Conservation (phyloP, 2,329 filamentous ascomycete species). For the Fusarium incarnatum region DNA sequence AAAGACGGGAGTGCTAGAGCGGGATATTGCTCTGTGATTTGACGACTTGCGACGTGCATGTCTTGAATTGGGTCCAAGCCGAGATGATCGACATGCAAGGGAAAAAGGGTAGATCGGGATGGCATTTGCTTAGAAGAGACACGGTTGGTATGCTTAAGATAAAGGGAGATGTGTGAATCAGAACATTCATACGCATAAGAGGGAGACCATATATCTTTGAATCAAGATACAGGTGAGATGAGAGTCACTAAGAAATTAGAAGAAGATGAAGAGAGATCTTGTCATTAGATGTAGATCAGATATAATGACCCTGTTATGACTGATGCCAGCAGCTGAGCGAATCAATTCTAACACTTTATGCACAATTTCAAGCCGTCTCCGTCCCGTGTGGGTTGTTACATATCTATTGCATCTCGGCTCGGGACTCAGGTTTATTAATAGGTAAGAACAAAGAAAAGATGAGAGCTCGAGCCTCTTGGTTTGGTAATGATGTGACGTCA, state of each 20-base stretch:
- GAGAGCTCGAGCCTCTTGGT: slow-evolving; percentile 1
- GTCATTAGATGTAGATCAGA: neutral
- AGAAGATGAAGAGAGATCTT: neutral
- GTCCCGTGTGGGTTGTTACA: neutral
- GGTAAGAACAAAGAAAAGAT: slow-evolving; percentile 9
- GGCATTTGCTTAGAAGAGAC: slow-evolving; percentile 10
- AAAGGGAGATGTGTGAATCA: slow-evolving; percentile 2
- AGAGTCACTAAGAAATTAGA: neutral
- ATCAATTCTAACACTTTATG: slow-evolving; percentile 11
- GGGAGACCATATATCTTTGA: neutral
- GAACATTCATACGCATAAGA: neutral
- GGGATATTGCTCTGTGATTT: slow-evolving; percentile 24
- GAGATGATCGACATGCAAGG: slow-evolving; percentile 37
- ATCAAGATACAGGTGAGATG: neutral
- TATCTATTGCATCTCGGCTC: neutral
- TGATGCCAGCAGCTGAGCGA: neutral
- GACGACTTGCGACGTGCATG: slow-evolving; percentile 10
- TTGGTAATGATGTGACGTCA: slow-evolving; percentile 28
- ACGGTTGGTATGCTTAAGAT: slow-evolving; percentile 13
- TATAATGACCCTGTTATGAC: neutral
- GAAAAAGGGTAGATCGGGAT: slow-evolving; percentile 21
- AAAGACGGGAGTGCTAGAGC: slow-evolving; percentile 7
- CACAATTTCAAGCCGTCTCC: neutral
- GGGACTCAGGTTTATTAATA: slow-evolving; percentile 1
- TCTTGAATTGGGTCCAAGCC: slow-evolving; percentile 21